These are phyloP conservation scores for Malus asiatica DNA, from an alignment of 306 rosid species.

Conservation along the genomic window DNA sequence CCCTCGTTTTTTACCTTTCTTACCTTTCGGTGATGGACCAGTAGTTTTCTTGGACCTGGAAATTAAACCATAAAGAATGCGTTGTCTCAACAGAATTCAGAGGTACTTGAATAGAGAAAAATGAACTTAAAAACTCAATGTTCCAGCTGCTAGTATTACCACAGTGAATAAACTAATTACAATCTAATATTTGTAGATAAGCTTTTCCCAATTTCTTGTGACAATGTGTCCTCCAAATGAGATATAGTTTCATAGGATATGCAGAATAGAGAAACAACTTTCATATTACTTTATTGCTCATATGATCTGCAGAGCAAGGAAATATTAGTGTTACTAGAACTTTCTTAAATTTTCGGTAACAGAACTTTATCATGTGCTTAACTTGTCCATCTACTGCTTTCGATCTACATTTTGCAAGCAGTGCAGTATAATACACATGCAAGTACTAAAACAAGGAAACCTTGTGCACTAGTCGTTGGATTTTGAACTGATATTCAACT, in stretches of 20 bases:
- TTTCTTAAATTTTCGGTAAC: too few species aligned
- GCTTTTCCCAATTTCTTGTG: too few species aligned
- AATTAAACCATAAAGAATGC: neutral
- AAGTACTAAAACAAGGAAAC: neutral
- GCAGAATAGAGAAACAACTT: too few species aligned
- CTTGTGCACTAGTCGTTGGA: neutral
- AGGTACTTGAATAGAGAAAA: neutral
- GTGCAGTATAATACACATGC: neutral
- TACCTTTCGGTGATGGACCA: neutral
- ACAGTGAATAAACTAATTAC: neutral
- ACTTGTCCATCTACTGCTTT: neutral
- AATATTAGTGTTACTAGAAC: too few species aligned
- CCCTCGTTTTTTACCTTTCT: too few species aligned
- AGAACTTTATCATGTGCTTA: too few species aligned
- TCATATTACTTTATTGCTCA: too few species aligned
- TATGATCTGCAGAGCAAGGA: too few species aligned
- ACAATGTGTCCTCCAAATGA: too few species aligned
- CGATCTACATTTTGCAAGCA: neutral
- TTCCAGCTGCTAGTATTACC: neutral
- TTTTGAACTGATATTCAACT: neutral
- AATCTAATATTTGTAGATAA: too few species aligned
- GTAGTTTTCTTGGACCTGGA: neutral
- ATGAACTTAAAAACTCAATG: neutral
- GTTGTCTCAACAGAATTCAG: neutral
- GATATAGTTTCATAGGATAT: too few species aligned